Evolutionary conservation across 1,284 basidiomycete genomes (phyloP).

Genomic region (Rugosomyces carneus): DNA sequence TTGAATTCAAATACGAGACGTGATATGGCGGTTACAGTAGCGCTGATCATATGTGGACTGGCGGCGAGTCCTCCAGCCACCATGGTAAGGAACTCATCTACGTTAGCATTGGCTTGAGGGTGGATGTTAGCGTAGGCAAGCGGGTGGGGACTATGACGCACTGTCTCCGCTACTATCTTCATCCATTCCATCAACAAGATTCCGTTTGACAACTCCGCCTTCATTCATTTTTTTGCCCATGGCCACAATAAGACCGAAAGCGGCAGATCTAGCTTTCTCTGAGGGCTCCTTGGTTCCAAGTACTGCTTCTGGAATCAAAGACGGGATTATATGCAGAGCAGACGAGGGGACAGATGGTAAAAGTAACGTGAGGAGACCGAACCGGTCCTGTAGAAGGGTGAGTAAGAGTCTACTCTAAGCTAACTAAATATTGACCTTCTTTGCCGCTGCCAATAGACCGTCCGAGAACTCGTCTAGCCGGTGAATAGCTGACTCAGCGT

Average conservation of each 20-base stretch:
- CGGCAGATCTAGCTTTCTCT: slow-evolving; percentile 83
- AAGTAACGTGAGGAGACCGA: slow-evolving; percentile 72
- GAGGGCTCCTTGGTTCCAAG: slow-evolving; percentile 98
- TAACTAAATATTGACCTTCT: slow-evolving; percentile 52
- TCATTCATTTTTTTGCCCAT: slow-evolving; percentile 92
- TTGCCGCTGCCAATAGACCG: slow-evolving; percentile 78
- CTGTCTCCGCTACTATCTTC: slow-evolving; percentile 58
- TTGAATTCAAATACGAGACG: slow-evolving; percentile 96
- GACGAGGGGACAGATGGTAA: slow-evolving; percentile 66
- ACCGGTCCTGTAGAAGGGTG: slow-evolving; percentile 61
- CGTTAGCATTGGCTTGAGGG: slow-evolving; percentile 61
- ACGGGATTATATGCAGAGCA: slow-evolving; percentile 81
- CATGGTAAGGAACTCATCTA: slow-evolving; percentile 97
- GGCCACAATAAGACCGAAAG: slow-evolving; percentile 86
- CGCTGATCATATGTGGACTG: slow-evolving; percentile 97
- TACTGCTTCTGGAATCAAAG: slow-evolving; percentile 91
- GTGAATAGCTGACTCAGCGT: slow-evolving; percentile 56
- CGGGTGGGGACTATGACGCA: slow-evolving; percentile 25
- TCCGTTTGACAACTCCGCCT: slow-evolving; percentile 81
- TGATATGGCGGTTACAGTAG: slow-evolving; percentile 91
- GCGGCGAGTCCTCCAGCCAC: slow-evolving; percentile 91
- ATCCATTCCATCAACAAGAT: slow-evolving; percentile 78
- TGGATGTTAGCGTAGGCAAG: slow-evolving; percentile 3
- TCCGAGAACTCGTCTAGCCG: slow-evolving; percentile 60
- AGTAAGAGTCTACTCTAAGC: background rate